Percentiles rank a stretch among this genome's conserved stretches.
Conservation (phyloP, 2,329 filamentous ascomycete genomes). For the Aspergillus texensis region DNA sequence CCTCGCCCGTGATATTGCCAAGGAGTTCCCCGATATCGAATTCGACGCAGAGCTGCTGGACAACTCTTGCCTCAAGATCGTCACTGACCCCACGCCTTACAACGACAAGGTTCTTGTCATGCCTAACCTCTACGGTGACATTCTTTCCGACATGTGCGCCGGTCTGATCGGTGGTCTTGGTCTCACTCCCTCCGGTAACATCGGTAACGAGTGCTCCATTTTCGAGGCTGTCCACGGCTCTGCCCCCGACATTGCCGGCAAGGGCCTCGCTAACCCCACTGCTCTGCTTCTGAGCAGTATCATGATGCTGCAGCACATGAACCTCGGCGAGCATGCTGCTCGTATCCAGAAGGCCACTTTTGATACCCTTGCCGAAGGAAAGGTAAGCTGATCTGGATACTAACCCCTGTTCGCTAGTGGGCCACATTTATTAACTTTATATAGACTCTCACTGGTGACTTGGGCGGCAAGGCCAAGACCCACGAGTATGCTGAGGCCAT, state of each 20-base stretch:
- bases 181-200: constrained; percentile 96
- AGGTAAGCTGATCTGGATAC: constrained; percentile 54
- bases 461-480: constrained; percentile 96
- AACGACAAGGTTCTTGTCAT: constrained; percentile 98
- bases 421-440: constrained; percentile 17
- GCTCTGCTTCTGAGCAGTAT: constrained; percentile 92
- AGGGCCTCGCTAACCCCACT: constrained; percentile 95
- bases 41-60: constrained; percentile 98
- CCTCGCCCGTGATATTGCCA: constrained; percentile 80
- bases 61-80: constrained; percentile 99
- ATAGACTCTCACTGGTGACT: constrained; percentile 82
- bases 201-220: constrained; percentile 98
- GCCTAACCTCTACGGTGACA: constrained; percentile 99
- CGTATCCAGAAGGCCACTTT: constrained; percentile 95
- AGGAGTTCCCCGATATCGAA: constrained; percentile 94
- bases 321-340: constrained; percentile 77
- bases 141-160: constrained; percentile 99
- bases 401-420: no score
- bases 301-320: constrained; percentile 99
- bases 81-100: constrained; percentile 93
- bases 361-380: constrained; percentile 92
- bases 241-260: constrained; percentile 93
- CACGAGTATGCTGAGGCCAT: constrained; percentile 92
- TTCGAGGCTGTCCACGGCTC: constrained; percentile 99
- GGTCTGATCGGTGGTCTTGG: constrained; percentile 97